phyloP scores from a whole-genome alignment of 1,284 basidiomycete genomes.

The Polyporus tsugae region DNA sequence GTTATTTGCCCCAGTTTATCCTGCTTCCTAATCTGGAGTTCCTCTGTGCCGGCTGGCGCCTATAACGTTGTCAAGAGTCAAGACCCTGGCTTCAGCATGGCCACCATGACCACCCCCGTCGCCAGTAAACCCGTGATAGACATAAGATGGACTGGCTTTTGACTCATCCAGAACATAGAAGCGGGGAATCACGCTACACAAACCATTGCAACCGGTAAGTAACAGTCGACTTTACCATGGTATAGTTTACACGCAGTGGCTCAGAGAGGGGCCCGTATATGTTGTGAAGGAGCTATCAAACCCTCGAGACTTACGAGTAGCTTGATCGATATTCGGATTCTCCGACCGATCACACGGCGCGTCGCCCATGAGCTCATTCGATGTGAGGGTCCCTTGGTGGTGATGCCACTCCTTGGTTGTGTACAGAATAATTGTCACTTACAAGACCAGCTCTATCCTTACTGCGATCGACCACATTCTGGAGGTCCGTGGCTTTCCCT shows the following conservation, averaged over 20 bases:
- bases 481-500: background rate
- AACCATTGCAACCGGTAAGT: background rate
- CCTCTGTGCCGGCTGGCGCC: no score
- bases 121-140: background rate
- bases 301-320: background rate
- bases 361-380: background rate
- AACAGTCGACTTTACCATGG: background rate
- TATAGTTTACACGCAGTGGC: background rate
- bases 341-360: background rate
- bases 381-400: background rate
- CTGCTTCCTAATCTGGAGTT: background rate
- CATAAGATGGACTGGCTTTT: background rate
- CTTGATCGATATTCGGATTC: background rate
- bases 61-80: no score
- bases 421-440: background rate
- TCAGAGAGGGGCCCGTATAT: background rate
- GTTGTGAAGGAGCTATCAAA: background rate
- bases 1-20: conserved; percentile 24
- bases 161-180: background rate
- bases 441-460: background rate
- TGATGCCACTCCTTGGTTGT: background rate
- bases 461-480: background rate
- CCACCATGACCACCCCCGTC: no score
- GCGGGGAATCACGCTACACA: background rate
- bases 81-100: no score